Evolutionary conservation across 345 rosid species (phyloP), one percentile per base, ranked within the genome.

Genomic region (Carallia brachiata): DNA sequence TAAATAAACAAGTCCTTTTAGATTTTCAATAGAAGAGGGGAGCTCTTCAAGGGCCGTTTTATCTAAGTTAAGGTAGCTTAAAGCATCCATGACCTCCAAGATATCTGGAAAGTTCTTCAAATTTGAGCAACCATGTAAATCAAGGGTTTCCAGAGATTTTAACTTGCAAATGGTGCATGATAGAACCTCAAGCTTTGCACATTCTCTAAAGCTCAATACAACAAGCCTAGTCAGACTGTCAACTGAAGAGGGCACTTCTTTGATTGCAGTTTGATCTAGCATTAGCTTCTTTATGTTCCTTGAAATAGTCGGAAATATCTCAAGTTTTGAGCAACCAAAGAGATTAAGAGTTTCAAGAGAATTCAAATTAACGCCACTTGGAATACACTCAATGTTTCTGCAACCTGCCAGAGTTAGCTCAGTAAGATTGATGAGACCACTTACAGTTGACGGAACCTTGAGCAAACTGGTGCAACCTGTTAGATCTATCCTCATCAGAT

Each of bases 141-240:
- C 34, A 55, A 67, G 62, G 23, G 57, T 56, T 36, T 59, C 32
- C 27, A 67, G 70, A 18, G 19, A 27, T 37, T 27, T 55, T n/a
- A 67, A 39, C 36, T 15, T 10, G 57, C 36, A 12, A 56, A 67
- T 37, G 62, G 36, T 56, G 36, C 62, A 23, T 15, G 70, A 62
- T 4, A 67, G 52, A 67, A 6, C 36, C 37, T 7, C 57, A 15
- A 67, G 70, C 17, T 34, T 55, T 50, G 59, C 53, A 50, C 27
- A 27, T 6, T 31, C 27, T 61, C 15, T 67, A 36, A 34, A 15
- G 80, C 81, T 53, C 77, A 69, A 63, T 73, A 50, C 76, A 81
- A 69, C 28, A n/a, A 69, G 66, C 6, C 1, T 18, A 48, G 56
- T 31, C 4, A 6, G 13, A 30, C 15, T 32, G 34, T 27, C 59